Evolutionary conservation across 345 rosid species (phyloP), one percentile per base, ranked within the genome.

Genomic region (Salix koriyanagi): DNA sequence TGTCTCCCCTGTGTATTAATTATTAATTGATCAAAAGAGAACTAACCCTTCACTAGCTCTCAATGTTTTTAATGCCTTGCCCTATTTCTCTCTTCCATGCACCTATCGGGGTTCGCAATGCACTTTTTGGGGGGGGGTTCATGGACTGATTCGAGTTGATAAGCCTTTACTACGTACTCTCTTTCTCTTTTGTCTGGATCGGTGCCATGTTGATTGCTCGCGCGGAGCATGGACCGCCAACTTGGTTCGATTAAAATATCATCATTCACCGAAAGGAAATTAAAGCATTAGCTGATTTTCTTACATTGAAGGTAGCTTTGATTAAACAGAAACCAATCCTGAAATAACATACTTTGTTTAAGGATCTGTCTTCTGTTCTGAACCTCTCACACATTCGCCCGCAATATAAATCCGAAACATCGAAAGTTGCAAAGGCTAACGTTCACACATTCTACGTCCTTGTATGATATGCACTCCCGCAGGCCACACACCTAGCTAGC

Each of bases 31-130:
- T 32, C 34, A 32, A 32, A 32, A 32, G 34, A 32, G 34, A 32
- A 32, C 34, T 32, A 32, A 32, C 34, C 34, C 34, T 32, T 32
- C 34, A 32, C 52, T 34, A 30, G 67, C 58, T 54, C 44, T 37
- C 73, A 65, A 26, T 30, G 56, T 44, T 32, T 30, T 58, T 60
- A 52, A 21, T 13, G 21, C 18, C 61, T 36, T 9, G 37, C 56
- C 71, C 73, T 25, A 18, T 39, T 32, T 36, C 74, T 83, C 58
- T 67, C 44, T 58, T 74, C 73, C 26, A 64, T 48, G 67, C 39
- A 66, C 21, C 70, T 28, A 44, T 70, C 37, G 41, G 32, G 78
- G 61, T 36, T 77, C 71, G 67, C 76, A 70, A 71, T 69, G 75
- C 65, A 71, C 26, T 61, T 15, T 4, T 41, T n/a, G 19, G 67